Conservation (phyloP, 1,139 yeast species). For the Scheffersomyces segobiensis region DNA sequence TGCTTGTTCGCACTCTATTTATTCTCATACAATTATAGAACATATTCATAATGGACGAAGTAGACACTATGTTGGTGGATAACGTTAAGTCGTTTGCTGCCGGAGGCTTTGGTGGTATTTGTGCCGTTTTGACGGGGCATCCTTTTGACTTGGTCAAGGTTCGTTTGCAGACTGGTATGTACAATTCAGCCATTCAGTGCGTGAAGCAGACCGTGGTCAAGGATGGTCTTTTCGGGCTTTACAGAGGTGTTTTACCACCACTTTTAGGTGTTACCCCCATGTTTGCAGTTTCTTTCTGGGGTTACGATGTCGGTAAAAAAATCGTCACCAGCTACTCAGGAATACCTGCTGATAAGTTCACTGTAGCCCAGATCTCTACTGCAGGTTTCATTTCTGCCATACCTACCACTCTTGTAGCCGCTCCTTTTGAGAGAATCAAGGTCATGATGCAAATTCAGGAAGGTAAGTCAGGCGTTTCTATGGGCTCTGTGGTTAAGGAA, state of each 20-base stretch:
- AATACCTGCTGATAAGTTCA: slow-evolving; percentile 42
- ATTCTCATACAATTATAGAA: not conserved
- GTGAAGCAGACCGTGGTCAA: slow-evolving; percentile 65
- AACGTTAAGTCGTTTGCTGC: slow-evolving; percentile 79
- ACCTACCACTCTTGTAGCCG: slow-evolving; percentile 93
- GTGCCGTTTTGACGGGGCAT: slow-evolving; percentile 92
- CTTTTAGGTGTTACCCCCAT: slow-evolving; percentile 94
- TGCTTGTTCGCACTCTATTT: not conserved
- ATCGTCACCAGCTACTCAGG: slow-evolving; percentile 54
- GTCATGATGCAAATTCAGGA: slow-evolving; percentile 85
- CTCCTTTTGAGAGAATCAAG: slow-evolving; percentile 95
- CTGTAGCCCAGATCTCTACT: slow-evolving; percentile 72
- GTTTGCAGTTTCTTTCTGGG: slow-evolving; percentile 99
- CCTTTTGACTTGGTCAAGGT: slow-evolving; percentile 95
- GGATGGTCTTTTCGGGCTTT: slow-evolving; percentile 79
- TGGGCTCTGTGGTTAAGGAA: slow-evolving; percentile 64
- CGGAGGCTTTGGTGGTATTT: slow-evolving; percentile 71
- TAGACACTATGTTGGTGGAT: slow-evolving; percentile 48
- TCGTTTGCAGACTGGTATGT: slow-evolving; percentile 78
- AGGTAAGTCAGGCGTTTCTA: slow-evolving; percentile 44
- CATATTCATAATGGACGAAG: slow-evolving; percentile 40
- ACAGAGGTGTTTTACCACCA: slow-evolving; percentile 88
- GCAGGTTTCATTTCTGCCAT: slow-evolving; percentile 97
- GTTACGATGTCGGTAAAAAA: slow-evolving; percentile 89
- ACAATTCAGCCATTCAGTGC: slow-evolving; percentile 63